Base-by-base conservation (phyloP, 228 moss, liverwort and hornwort species). In the Sphagnum magellanicum region DNA sequence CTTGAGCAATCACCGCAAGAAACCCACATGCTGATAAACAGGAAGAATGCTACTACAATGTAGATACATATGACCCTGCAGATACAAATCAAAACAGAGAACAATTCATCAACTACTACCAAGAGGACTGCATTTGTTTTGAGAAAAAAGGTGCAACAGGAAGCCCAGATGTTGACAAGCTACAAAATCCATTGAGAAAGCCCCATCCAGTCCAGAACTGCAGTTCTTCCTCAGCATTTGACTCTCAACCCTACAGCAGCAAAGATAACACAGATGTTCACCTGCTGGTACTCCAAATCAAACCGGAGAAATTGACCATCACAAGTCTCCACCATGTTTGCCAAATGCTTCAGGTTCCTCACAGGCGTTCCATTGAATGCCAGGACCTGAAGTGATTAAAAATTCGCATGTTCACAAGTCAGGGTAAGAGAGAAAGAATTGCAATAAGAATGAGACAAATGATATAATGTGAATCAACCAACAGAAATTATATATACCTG, bases 241-340 rank as follows among this genome's bases (percentile, higher is more conserved):
- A 32, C 32, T 32, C 32, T 2, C 32, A 32, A 32, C 3, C 32
- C 2, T 32, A 32, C 32, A 32, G 3, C 32, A 32, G 32, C 32
- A 32, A 32, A 32, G 32, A 32, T 32, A 32, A 32, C 32, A 32
- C 32, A 12, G 60, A 14, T 62, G 5, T 5, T 59, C n/a, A 85
- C 85, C 85, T 85, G 85, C 52, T 85, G 85, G 64, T 85, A 85
- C 63, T 85, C 85, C 10, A 85, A 74, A 47, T 85, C 85, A 70
- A 85, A 85, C 4, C 85, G 81, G 8, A 85, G 79, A 73, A 85
- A 85, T 67, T 77, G 79, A 9, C 79, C 79, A 17, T 81, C 79
- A 61, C 85, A 85, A 61, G 65, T 81, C 57, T 85, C 85, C 16
- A 85, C 85, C 85, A 85, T 85, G 74, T 72, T 79, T 50, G 77